Conservation (phyloP, 805 yeast genomes). For the Yamadazyma endophytica region DNA sequence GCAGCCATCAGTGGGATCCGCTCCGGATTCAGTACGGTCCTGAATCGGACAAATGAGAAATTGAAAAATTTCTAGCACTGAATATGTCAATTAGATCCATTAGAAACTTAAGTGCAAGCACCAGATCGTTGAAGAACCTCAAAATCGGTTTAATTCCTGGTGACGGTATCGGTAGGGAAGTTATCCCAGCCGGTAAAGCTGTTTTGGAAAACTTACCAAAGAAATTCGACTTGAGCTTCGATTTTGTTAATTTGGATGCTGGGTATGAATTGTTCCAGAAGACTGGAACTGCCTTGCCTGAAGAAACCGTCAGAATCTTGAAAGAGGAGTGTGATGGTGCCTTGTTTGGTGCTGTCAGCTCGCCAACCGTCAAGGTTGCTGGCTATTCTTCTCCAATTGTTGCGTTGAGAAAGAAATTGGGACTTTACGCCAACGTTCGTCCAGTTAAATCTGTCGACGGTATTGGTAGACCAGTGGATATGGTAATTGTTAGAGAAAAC, state of each 20-base stretch:
- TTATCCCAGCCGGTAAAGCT: constrained; percentile 92
- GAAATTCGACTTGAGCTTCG: constrained; percentile 72
- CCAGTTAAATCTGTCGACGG: constrained; percentile 94
- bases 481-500: constrained; percentile 98
- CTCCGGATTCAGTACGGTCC: no score
- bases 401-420: constrained; percentile 94
- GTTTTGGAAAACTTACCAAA: constrained; percentile 79
- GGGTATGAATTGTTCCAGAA: constrained; percentile 91
- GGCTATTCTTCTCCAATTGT: constrained; percentile 99
- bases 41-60: no score
- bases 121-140: constrained; percentile 27
- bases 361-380: constrained; percentile 89
- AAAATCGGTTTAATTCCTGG: constrained; percentile 83
- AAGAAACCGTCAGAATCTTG: constrained; percentile 77
- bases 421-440: constrained; percentile 93
- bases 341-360: constrained; percentile 93
- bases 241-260: constrained; percentile 85
- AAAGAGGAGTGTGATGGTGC: constrained; percentile 92
- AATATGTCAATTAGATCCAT: no score
- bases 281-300: constrained; percentile 96
- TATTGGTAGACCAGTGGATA: constrained; percentile 84
- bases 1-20: no score
- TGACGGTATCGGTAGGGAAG: constrained; percentile 97
- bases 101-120: no score
- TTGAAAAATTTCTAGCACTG: no score